These are phyloP conservation scores for Penicillium maclennaniae DNA, from an alignment of 495 filamentous ascomycete genomes.

Conservation along the genomic window DNA sequence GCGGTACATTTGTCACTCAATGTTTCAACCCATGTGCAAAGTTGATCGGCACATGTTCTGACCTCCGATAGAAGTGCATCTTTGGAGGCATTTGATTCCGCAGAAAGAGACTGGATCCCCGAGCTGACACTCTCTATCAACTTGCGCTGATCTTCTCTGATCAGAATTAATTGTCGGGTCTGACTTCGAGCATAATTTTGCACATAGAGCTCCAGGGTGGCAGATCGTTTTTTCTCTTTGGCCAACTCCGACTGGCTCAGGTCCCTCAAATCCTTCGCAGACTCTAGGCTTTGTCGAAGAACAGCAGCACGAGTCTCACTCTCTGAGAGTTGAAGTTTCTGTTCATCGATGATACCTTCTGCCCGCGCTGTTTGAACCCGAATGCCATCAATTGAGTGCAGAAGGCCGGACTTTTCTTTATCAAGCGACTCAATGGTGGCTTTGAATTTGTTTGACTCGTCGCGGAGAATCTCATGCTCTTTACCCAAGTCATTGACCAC, in stretches of 20 bases:
- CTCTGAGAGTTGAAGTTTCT: slow-evolving; percentile 14
- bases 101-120: slow-evolving; percentile 10
- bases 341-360: slow-evolving; percentile 11
- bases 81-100: slow-evolving; percentile 10
- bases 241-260: slow-evolving; percentile 17
- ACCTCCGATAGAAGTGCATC: slow-evolving; percentile 12
- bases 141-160: slow-evolving; percentile 27
- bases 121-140: slow-evolving; percentile 20
- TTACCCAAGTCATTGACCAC: slow-evolving; percentile 35
- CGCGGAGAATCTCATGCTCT: slow-evolving; percentile 29
- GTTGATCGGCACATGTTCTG: slow-evolving; percentile 13
- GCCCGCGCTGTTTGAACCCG: slow-evolving; percentile 19
- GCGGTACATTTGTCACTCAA: slow-evolving; percentile 17
- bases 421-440: slow-evolving; percentile 13
- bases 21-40: slow-evolving; percentile 11
- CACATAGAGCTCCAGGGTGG: slow-evolving; percentile 32
- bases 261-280: slow-evolving; percentile 14
- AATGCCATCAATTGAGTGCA: slow-evolving; percentile 17
- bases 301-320: slow-evolving; percentile 9
- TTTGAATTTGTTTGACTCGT: slow-evolving; percentile 25
- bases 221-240: slow-evolving; percentile 28
- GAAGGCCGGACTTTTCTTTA: slow-evolving; percentile 27
- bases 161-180: slow-evolving; percentile 16
- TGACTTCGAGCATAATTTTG: slow-evolving; percentile 28
- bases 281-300: slow-evolving; percentile 20